phyloP scores from a whole-genome alignment of 257 asterid species.

The Prunella vulgaris region DNA sequence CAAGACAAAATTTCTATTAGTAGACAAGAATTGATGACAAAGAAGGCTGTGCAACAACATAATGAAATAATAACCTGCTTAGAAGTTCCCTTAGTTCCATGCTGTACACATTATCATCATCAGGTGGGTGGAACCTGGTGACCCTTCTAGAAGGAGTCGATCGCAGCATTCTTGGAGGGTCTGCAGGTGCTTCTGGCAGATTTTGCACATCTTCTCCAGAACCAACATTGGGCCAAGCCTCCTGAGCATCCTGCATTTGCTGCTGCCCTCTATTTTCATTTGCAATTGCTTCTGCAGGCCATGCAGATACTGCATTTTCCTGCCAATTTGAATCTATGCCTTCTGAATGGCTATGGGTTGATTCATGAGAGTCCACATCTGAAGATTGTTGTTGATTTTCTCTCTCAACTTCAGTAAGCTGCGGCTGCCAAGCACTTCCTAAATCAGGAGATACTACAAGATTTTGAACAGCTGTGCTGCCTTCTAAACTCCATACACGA shows the following conservation, averaged over 20 bases:
- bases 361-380: conserved; percentile 33
- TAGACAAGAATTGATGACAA: conserved; percentile 8
- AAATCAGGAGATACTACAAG: conserved; percentile 33
- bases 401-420: conserved; percentile 37
- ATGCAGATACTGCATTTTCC: conserved; percentile 35
- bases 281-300: conserved; percentile 38
- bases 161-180: conserved; percentile 61
- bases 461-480: conserved; percentile 35
- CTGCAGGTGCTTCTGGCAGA: conserved; percentile 56
- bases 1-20: conserved; percentile 7
- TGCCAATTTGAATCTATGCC: conserved; percentile 42
- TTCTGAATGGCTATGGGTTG: conserved; percentile 35
- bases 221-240: conserved; percentile 51
- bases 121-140: conserved; percentile 79
- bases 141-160: conserved; percentile 44
- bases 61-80: conserved; percentile 53
- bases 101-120: conserved; percentile 76
- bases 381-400: conserved; percentile 33
- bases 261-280: conserved; percentile 34
- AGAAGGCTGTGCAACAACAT: background rate
- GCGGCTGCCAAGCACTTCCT: conserved; percentile 43
- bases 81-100: conserved; percentile 92
- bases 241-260: conserved; percentile 32
- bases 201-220: conserved; percentile 50
- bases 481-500: conserved; percentile 32